Evolutionary conservation across 2,329 filamentous ascomycete genomes (phyloP).

Genomic region (Colletotrichum kahawae): DNA sequence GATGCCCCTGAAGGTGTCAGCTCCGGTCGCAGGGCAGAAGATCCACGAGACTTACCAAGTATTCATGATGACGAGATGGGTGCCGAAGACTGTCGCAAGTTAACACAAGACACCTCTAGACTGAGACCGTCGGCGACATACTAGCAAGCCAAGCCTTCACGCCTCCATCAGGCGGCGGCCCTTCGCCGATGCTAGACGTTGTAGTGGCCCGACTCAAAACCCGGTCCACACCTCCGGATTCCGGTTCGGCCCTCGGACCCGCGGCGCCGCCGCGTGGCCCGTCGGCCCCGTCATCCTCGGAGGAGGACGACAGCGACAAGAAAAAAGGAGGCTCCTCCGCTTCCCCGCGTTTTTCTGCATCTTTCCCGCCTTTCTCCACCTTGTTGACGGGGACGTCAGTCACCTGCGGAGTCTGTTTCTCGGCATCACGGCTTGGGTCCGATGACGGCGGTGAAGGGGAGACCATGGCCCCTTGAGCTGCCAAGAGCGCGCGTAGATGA

Average conservation of each 20-base stretch:
- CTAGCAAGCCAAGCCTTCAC: constrained; percentile 50
- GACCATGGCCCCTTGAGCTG: neutral
- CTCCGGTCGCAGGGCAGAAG: neutral
- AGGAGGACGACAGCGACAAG: neutral
- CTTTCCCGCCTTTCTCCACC: neutral
- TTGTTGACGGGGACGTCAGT: neutral
- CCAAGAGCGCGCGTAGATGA: neutral
- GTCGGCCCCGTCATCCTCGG: neutral
- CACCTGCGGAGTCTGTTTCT: neutral
- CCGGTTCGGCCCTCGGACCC: neutral
- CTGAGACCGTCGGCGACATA: constrained; percentile 27
- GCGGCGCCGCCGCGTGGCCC: neutral
- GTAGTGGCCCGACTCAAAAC: constrained; percentile 47
- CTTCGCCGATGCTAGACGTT: constrained; percentile 43
- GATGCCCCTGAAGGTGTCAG: constrained; percentile 43
- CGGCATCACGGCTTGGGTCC: neutral
- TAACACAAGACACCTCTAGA: neutral
- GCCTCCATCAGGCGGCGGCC: constrained; percentile 58
- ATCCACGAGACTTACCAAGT: constrained; percentile 43
- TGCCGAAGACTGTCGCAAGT: constrained; percentile 35
- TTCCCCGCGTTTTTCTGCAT: neutral
- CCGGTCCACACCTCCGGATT: constrained; percentile 34
- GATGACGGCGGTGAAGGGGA: neutral
- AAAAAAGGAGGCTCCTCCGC: neutral
- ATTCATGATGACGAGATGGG: constrained; percentile 54